phyloP scores from a whole-genome alignment of 2,329 filamentous ascomycete genomes.

The Didymella sp. region DNA sequence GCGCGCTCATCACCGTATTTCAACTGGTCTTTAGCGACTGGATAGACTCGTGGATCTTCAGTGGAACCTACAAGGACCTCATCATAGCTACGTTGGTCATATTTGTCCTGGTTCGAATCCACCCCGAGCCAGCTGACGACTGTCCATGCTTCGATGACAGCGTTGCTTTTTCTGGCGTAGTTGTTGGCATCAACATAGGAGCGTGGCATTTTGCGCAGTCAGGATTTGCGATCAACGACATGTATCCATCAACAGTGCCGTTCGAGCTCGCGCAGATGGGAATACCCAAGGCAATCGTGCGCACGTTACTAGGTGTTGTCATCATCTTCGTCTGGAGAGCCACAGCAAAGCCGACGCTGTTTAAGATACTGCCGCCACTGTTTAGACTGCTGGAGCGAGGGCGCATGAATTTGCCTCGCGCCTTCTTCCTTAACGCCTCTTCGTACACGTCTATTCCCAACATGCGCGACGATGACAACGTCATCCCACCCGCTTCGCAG shows the following conservation, averaged over 20 bases:
- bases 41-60: constrained; percentile 73
- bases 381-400: constrained; percentile 84
- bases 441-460: constrained; percentile 86
- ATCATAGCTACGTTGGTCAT: constrained; percentile 70
- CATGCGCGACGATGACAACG: constrained; percentile 79
- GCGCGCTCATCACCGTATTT: constrained; percentile 66
- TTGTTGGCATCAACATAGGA: constrained; percentile 82
- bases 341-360: constrained; percentile 81
- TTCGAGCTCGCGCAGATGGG: constrained; percentile 73
- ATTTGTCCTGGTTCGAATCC: constrained; percentile 80
- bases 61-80: constrained; percentile 65
- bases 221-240: constrained; percentile 58
- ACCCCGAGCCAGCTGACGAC: constrained; percentile 95
- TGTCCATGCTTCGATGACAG: constrained; percentile 98
- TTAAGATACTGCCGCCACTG: constrained; percentile 79
- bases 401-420: constrained; percentile 80
- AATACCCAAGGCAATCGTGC: constrained; percentile 65
- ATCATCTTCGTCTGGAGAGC: constrained; percentile 91
- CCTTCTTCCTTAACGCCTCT: constrained; percentile 89
- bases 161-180: constrained; percentile 87
- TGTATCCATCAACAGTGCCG: constrained; percentile 66
- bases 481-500: constrained; percentile 88
- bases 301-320: constrained; percentile 80
- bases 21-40: constrained; percentile 63
- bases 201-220: constrained; percentile 80